Percentiles rank a stretch among this genome's conserved stretches.
Conservation (phyloP, 805 yeast species). For the Brettanomyces bruxellensis region DNA sequence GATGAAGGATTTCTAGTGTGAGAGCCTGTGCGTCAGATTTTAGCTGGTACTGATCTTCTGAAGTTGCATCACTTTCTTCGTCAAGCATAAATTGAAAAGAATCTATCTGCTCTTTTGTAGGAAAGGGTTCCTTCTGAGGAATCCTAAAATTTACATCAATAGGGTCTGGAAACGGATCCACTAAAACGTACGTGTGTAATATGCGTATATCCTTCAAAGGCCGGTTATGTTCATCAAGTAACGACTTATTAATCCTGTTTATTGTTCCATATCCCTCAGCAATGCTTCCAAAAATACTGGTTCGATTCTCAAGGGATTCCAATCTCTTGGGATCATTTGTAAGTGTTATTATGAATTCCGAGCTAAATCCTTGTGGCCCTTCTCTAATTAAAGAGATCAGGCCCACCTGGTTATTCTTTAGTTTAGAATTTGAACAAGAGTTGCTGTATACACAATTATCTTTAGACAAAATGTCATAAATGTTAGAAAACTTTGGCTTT, state of each 20-base stretch:
- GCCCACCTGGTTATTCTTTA: conserved; percentile 21
- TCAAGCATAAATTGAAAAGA: conserved; percentile 24
- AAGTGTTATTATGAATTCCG: conserved; percentile 30
- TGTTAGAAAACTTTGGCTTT: neutral
- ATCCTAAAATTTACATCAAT: conserved; percentile 6
- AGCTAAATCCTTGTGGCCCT: conserved; percentile 16
- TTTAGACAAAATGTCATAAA: neutral
- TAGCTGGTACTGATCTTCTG: conserved; percentile 11
- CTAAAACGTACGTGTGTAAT: conserved; percentile 37
- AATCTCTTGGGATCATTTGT: conserved; percentile 18
- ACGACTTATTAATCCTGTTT: conserved; percentile 31
- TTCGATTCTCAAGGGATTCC: conserved; percentile 15
- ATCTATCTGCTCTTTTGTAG: conserved; percentile 22
- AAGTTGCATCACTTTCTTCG: conserved; percentile 12
- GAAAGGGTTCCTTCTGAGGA: conserved; percentile 27
- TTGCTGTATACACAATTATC: neutral
- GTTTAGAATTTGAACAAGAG: neutral
- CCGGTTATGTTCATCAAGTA: conserved; percentile 29
- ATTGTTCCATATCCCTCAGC: conserved; percentile 41
- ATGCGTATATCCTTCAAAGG: conserved; percentile 45
- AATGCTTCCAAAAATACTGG: conserved; percentile 39
- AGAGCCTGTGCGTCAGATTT: conserved; percentile 46
- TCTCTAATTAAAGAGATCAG: conserved; percentile 20
- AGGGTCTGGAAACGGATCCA: conserved; percentile 44
- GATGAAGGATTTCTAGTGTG: conserved; percentile 57